Evolutionary conservation across 495 filamentous ascomycete genomes (phyloP).

Genomic region (Talaromyces ruber): DNA sequence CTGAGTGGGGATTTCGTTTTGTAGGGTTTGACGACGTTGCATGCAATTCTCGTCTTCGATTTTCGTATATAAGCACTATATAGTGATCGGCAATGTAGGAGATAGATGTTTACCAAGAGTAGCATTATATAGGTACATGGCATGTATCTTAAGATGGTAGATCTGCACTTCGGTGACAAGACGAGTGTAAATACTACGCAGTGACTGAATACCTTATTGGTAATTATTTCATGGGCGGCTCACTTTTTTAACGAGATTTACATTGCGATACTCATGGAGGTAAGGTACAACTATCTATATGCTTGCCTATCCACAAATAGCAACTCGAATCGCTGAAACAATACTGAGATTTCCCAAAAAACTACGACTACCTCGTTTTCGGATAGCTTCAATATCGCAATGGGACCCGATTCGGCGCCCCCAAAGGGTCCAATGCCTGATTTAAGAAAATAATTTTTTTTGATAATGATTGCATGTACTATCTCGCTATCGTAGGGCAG

Average conservation of each 20-base stretch:
- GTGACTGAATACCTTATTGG: neutral
- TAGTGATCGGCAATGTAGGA: neutral
- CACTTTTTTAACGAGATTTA: neutral
- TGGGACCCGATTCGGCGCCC: neutral
- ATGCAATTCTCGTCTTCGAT: neutral
- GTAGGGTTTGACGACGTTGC: neutral
- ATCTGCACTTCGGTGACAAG: neutral
- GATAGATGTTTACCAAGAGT: neutral
- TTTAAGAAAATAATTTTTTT: neutral
- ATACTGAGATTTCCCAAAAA: neutral
- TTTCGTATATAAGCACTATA: neutral
- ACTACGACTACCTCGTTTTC: neutral
- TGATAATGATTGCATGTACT: neutral
- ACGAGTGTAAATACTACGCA: neutral
- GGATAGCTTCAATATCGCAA: neutral
- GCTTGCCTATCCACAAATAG: neutral
- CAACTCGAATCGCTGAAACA: neutral
- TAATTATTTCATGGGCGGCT: neutral
- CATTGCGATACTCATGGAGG: neutral
- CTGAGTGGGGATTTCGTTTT: neutral
- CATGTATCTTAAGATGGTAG: neutral
- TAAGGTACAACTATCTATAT: neutral
- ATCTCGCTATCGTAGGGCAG: neutral
- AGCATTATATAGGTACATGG: neutral
- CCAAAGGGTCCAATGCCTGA: neutral